Percentiles rank a stretch among this genome's conserved stretches.
Evolutionary conservation across 2,329 filamentous ascomycete species (phyloP).

Genomic region (Ophiostoma piceae): DNA sequence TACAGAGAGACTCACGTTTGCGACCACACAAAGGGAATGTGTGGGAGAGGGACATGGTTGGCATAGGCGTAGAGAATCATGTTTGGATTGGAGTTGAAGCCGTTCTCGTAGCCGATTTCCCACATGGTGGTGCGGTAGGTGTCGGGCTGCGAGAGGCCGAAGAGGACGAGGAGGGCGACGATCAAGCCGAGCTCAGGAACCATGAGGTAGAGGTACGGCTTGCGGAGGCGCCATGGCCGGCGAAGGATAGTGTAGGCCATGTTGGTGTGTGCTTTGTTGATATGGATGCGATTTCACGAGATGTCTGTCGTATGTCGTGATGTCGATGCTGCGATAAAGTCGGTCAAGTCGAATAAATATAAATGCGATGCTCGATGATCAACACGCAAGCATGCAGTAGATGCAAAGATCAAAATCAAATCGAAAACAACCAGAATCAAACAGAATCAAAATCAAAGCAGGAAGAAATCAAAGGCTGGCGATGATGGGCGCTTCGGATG

Average conservation of each 20-base stretch:
- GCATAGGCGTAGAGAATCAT: conserved; percentile 67
- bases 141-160: conserved; percentile 68
- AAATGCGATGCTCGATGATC: background rate
- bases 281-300: background rate
- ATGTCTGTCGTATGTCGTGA: background rate
- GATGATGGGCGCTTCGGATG: conserved; percentile 14
- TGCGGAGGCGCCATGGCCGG: conserved; percentile 54
- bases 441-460: background rate
- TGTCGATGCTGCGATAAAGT: background rate
- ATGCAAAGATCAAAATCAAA: background rate
- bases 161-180: conserved; percentile 62
- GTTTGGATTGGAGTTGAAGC: conserved; percentile 68
- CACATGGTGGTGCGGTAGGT: conserved; percentile 67
- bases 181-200: conserved; percentile 60
- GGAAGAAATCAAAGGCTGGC: background rate
- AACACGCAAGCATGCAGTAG: background rate
- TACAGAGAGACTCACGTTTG: conserved; percentile 39
- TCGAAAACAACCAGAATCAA: background rate
- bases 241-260: conserved; percentile 53
- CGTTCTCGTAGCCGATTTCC: conserved; percentile 63
- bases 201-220: conserved; percentile 59
- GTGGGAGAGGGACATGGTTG: conserved; percentile 59
- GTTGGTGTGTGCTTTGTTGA: background rate
- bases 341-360: background rate
- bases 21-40: conserved; percentile 67